Conservation (phyloP, 2,329 filamentous ascomycete genomes). For the Fusarium buxicola region DNA sequence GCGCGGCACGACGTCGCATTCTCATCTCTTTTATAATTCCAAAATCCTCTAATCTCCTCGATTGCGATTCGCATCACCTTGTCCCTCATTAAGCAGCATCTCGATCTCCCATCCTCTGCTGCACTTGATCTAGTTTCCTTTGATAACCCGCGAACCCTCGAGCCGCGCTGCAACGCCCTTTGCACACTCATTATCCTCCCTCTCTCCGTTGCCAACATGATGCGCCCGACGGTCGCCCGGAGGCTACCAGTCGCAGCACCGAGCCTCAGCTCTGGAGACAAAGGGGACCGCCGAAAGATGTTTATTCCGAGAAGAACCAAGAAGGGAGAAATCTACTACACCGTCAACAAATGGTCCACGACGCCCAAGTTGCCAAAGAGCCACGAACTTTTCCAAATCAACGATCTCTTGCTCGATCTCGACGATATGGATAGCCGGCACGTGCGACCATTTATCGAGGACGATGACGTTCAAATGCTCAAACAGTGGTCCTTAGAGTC, state of each 20-base stretch:
- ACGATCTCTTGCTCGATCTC: slow-evolving; percentile 62
- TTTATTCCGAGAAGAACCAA: slow-evolving; percentile 42
- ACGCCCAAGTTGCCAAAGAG: slow-evolving; percentile 23
- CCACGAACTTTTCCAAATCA: slow-evolving; percentile 54
- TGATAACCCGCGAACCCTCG: not conserved
- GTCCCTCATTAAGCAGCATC: not conserved
- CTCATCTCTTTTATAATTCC: slow-evolving; percentile 7
- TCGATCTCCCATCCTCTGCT: not conserved
- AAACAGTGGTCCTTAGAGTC: slow-evolving; percentile 47
- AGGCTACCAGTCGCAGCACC: slow-evolving; percentile 8
- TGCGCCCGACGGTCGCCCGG: slow-evolving; percentile 17
- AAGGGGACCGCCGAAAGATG: slow-evolving; percentile 33
- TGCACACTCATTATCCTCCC: not conserved
- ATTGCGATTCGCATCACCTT: not conserved
- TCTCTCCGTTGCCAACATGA: slow-evolving; percentile 31
- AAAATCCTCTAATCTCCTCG: not conserved
- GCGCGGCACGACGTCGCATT: slow-evolving; percentile 8
- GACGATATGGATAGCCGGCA: slow-evolving; percentile 59
- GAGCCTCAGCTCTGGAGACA: not conserved
- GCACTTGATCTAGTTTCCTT: not conserved
- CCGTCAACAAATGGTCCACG: slow-evolving; percentile 33
- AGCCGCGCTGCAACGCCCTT: not conserved
- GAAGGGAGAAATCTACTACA: slow-evolving; percentile 45
- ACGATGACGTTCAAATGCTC: slow-evolving; percentile 50
- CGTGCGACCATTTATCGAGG: slow-evolving; percentile 56